These are phyloP conservation scores for Hypoxylon fuscum DNA, from an alignment of 495 filamentous ascomycete genomes.

Conservation along the genomic window DNA sequence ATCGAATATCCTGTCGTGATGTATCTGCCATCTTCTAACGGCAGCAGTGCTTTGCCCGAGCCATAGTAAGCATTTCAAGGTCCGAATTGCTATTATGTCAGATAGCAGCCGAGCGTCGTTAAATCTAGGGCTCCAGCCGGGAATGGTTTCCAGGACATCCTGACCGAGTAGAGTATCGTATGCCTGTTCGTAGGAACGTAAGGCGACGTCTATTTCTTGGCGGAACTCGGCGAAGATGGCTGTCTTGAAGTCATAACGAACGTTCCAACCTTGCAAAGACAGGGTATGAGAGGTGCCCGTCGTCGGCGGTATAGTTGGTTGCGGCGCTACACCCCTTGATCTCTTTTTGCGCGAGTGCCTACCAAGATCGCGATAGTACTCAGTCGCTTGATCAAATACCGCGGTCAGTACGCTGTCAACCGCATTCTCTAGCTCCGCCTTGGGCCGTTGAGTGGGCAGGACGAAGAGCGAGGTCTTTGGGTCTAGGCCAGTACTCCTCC, in stretches of 20 bases:
- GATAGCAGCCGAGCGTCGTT: slow-evolving; percentile 84
- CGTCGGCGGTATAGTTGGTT: slow-evolving; percentile 84
- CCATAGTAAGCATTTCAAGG: slow-evolving; percentile 82
- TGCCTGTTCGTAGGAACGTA: slow-evolving; percentile 82
- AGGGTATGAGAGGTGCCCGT: slow-evolving; percentile 83
- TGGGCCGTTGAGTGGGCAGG: slow-evolving; percentile 51
- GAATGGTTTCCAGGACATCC: slow-evolving; percentile 86
- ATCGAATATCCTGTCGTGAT: slow-evolving; percentile 73
- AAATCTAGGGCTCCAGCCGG: slow-evolving; percentile 85
- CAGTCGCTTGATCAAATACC: slow-evolving; percentile 72
- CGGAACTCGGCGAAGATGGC: slow-evolving; percentile 90
- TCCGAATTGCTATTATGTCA: slow-evolving; percentile 79
- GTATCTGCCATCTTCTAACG: slow-evolving; percentile 76
- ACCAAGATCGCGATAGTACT: slow-evolving; percentile 90
- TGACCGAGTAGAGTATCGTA: slow-evolving; percentile 81
- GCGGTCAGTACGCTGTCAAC: slow-evolving; percentile 67
- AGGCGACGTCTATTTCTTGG: slow-evolving; percentile 86
- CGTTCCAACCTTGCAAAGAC: slow-evolving; percentile 86
- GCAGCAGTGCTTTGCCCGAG: slow-evolving; percentile 76
- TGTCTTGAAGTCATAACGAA: slow-evolving; percentile 91
- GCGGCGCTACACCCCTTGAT: slow-evolving; percentile 74
- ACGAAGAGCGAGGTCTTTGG: slow-evolving; percentile 76
- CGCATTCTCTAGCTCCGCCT: slow-evolving; percentile 68
- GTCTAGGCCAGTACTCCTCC: slow-evolving; percentile 79
- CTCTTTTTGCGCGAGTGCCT: slow-evolving; percentile 89